Evolutionary conservation across 208 protist genomes (phyloP), one percentile per base, ranked within the genome.

Genomic region (Crithidia sp.): DNA sequence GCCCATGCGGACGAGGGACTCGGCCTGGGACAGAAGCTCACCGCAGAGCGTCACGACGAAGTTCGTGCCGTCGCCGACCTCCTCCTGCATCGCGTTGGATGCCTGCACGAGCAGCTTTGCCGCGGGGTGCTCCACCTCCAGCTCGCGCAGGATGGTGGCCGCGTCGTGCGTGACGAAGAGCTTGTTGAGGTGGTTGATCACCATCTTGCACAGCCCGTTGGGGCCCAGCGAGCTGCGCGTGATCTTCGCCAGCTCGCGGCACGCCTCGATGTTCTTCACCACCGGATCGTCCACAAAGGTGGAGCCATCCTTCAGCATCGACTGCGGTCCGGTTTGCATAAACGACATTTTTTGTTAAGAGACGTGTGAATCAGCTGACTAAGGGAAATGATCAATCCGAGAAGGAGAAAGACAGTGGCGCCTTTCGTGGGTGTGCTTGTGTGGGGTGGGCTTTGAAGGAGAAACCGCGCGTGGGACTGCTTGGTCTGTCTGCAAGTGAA

Each of bases 111-210:
- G 67, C 61, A 99, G 87, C 88, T 99, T 99, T 6, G 99, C 98
- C 10, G 98, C 98, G 9, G 98, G 98, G 79, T 99, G 98, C 82
- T 99, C 90, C 37, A 99, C 95, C 77, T 99, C 99, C 0, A 99
- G 81, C 88, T 99, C 99, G 52, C 95, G 93, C 19, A 99, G 85
- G 61, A 99, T 99, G 8, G 99, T 99, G n/a, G 99, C 98, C 13
- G 99, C 97, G 85, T 99, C 99, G 84, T 99, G 98, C 2, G 99
- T 99, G 43, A 99, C 97, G 84, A 99, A 99, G 7, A 99, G 84
- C 90, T 99, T 99, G 72, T 99, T 99, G 2, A 99, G 86, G 74
- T 99, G 97, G 86, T 99, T 99, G 70, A 99, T 98, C 37, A 99
- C 94, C 92, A 99, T 99, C 92, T 99, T 99, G 84, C 99, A 99